These are phyloP conservation scores for Colletotrichum sp. DNA, from an alignment of 2,329 filamentous ascomycete genomes.

Conservation along the genomic window DNA sequence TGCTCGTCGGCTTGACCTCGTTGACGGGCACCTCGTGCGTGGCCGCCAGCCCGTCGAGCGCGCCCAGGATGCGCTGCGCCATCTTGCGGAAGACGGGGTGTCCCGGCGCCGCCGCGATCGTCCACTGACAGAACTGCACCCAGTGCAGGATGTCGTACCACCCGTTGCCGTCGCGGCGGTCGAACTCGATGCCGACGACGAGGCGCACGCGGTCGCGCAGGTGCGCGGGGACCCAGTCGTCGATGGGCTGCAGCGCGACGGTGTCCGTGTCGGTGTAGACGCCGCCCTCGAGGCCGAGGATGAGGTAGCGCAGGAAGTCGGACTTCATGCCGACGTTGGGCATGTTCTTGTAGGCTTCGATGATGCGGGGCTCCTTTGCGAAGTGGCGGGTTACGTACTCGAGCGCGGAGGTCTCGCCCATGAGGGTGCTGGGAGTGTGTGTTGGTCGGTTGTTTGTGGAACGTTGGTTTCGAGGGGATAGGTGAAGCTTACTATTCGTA, in stretches of 20 bases:
- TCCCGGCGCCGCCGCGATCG: slow-evolving; percentile 23
- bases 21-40: not conserved
- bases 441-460: not conserved
- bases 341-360: slow-evolving; percentile 25
- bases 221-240: slow-evolving; percentile 34
- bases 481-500: slow-evolving; percentile 13
- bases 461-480: not conserved
- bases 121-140: slow-evolving; percentile 28
- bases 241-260: slow-evolving; percentile 37
- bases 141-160: slow-evolving; percentile 23
- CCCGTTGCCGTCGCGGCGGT: slow-evolving; percentile 27
- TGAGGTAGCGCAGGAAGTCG: slow-evolving; percentile 71
- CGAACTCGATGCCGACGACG: slow-evolving; percentile 32
- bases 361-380: slow-evolving; percentile 22
- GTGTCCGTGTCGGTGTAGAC: slow-evolving; percentile 66
- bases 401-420: slow-evolving; percentile 27
- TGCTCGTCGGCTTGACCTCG: slow-evolving; percentile 25
- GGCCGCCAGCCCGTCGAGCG: slow-evolving; percentile 21
- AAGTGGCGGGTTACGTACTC: slow-evolving; percentile 23
- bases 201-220: slow-evolving; percentile 18
- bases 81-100: slow-evolving; percentile 34
- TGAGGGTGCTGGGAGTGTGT: slow-evolving; percentile 23
- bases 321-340: slow-evolving; percentile 53
- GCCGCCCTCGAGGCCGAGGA: slow-evolving; percentile 77
- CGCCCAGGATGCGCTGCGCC: slow-evolving; percentile 25